Conservation (phyloP, 495 filamentous ascomycete genomes). For the Trichoderma asperelloides region DNA sequence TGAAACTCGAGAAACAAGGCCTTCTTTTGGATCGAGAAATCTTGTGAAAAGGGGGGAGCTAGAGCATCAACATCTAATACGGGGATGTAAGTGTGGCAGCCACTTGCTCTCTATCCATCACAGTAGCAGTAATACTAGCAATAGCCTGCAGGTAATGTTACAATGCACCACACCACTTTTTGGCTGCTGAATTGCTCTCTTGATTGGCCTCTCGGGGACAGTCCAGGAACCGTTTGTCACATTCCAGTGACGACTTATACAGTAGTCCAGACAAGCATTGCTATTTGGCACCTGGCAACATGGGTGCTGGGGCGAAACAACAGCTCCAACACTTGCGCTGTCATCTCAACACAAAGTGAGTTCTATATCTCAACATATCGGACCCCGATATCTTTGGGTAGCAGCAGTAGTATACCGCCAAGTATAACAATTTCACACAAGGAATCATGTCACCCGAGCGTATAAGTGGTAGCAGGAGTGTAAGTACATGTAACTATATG, state of each 20-base stretch:
- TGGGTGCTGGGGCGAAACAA: neutral
- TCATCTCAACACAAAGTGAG: neutral
- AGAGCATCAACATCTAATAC: neutral
- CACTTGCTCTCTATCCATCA: neutral
- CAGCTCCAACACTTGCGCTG: neutral
- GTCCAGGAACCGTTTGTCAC: neutral
- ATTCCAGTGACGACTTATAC: neutral
- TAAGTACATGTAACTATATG: no score
- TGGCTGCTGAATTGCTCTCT: neutral
- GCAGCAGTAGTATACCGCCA: no score
- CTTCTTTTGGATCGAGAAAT: neutral
- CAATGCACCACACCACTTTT: neutral
- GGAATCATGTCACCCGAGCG: no score
- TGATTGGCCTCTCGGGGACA: neutral
- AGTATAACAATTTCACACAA: no score
- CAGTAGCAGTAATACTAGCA: neutral
- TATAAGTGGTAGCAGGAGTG: no score
- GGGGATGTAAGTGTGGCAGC: neutral
- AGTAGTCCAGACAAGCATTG: neutral
- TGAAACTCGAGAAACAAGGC: neutral
- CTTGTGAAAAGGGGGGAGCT: neutral
- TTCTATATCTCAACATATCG: neutral
- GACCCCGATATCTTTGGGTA: no score
- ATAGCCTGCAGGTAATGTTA: neutral
- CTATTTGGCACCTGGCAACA: neutral